Base-by-base conservation (phyloP, 306 rosid genomes). In the apple (Malus domestica) region DNA sequence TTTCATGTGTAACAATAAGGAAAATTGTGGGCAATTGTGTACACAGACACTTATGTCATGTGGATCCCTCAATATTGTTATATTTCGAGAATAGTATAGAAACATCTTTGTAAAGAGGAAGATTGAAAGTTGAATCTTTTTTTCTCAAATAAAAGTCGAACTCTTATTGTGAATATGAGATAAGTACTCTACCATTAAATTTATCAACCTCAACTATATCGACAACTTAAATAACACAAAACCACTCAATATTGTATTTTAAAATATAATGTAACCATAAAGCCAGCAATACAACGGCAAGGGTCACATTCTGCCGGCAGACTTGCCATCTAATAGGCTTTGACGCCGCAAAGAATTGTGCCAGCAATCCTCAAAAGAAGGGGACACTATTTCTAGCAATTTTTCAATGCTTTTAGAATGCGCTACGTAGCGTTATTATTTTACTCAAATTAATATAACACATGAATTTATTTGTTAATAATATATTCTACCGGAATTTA, bases 241-340 rank as follows among this genome's bases (percentile, higher is more conserved):
- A 71, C n/a, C 35, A 55, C 51, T 29, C 20, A 45, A 27, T 30
- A 38, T 52, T 8, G 19, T 67, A 23, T 69, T 74, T 46, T 68
- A 51, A 78, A 58, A 13, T 33, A 23, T 5, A 5, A 46, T 82
- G 87, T 74, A 71, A 67, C 86, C 63, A 38, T 61, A 73, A 40
- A 11, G 73, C 88, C 91, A 75, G 79, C 88, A 84, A 75, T 73
- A 62, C 76, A 71, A 78, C 84, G 85, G 87, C 85, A 76, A 79
- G 4, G 73, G 84, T 64, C 81, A 73, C 76, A 85, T 67, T 45
- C 58, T 83, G 84, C 87, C 81, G 79, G 87, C 64, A 29, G 30
- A 79, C 76, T 78, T 75, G 83, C 82, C 78, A 79, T 80, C 40
- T 76, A 75, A 62, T 64, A 73, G 40, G 61, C 13, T 54, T 78